Evolutionary conservation across 495 filamentous ascomycete genomes (phyloP), one percentile per base, ranked within the genome.

Genomic region (Friedmanniomyces simplex): DNA sequence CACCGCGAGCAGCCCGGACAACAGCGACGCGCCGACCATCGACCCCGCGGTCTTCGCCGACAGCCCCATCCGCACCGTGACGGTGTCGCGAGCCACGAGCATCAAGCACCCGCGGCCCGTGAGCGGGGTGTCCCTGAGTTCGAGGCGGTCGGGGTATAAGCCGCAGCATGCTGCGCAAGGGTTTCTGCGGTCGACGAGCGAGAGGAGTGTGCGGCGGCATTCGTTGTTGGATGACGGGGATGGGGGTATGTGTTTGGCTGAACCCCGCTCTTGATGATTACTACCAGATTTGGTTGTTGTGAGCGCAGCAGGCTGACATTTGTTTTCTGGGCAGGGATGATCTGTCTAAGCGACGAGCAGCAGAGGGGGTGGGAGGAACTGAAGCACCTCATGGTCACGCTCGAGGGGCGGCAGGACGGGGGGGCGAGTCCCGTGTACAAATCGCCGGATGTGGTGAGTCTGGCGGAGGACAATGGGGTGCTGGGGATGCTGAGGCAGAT

Each of bases 61-160:
- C 24, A 13, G 26, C 12, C 41, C 54, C 14, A 18, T 49, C 2
- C 39, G 28, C n/a, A n/a, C n/a, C n/a, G n/a, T n/a, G 11, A 28
- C 20, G 8, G 54, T 36, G 7, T 36, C 45, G 11, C 54, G 45
- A 7, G 54, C 2, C 2, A 41, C 45, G 21, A 57, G 34, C 12
- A 58, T 58, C 26, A 58, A 58, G 28, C 56, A 58, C n/a, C 56
- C 56, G 5, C 56, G 56, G 2, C 56, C 56, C 1, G 16, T 58
- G 1, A 57, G 54, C 26, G 54, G 54, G n/a, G 46, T 36, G 13
- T 47, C 24, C 22, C 7, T 50, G 39, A n/a, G 18, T 26, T 32
- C 51, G 10, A n/a, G 20, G 21, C 13, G 20, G 20, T 48, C 42
- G n/a, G n/a, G n/a, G 12, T 60, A 54, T 24, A 30, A 4, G 11